These are phyloP conservation scores for Kockiozyma suomiensis DNA, from an alignment of 805 yeast genomes.

Conservation along the genomic window DNA sequence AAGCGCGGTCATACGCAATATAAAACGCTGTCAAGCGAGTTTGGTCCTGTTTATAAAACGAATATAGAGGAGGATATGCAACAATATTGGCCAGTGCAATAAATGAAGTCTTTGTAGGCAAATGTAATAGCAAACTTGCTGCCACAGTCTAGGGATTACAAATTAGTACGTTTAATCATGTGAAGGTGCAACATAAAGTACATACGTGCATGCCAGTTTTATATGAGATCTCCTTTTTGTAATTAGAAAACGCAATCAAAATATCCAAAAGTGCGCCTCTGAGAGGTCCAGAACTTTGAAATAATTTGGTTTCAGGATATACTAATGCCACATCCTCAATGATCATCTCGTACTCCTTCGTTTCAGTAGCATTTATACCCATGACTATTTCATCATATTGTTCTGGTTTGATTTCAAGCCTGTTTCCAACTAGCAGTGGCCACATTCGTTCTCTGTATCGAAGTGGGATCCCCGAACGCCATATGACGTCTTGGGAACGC, in stretches of 20 bases:
- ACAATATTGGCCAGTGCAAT: constrained; percentile 47
- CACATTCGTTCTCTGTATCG: constrained; percentile 53
- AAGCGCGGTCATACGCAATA: constrained; percentile 52
- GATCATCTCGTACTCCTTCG: constrained; percentile 14
- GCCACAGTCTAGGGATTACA: constrained; percentile 38
- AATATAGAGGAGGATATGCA: constrained; percentile 42
- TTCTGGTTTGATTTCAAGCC: background rate
- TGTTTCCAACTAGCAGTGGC: constrained; percentile 40
- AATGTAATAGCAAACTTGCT: constrained; percentile 48
- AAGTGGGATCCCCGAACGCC: constrained; percentile 58
- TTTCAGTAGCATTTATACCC: constrained; percentile 3
- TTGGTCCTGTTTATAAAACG: constrained; percentile 42
- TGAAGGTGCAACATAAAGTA: background rate
- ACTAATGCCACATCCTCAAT: constrained; percentile 38
- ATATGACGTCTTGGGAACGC: constrained; percentile 57
- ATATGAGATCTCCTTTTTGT: constrained; percentile 39
- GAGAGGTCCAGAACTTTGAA: constrained; percentile 43
- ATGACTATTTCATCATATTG: background rate
- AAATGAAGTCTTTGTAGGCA: constrained; percentile 47
- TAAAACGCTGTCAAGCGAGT: constrained; percentile 46
- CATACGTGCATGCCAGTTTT: constrained; percentile 43
- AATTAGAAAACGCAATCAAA: constrained; percentile 42
- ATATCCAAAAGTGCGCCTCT: constrained; percentile 44
- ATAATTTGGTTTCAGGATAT: constrained; percentile 47
- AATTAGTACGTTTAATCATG: background rate